Evolutionary conservation across 2,329 filamentous ascomycete genomes (phyloP).

Genomic region (Clonostachys rosea): DNA sequence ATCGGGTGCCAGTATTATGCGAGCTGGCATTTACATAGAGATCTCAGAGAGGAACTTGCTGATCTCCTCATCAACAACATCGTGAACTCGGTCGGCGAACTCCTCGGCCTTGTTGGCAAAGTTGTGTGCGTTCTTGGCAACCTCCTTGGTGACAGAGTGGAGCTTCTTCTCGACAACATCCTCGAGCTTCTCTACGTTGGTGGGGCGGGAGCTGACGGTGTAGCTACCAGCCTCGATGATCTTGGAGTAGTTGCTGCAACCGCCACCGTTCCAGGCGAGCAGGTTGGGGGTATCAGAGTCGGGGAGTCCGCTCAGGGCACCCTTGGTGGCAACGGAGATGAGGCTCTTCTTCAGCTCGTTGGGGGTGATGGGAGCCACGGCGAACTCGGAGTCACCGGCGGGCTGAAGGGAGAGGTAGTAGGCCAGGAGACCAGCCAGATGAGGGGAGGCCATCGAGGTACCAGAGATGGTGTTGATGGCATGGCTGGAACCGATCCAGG

Average conservation of each 20-base stretch:
- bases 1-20: background rate
- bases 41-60: conserved; percentile 54
- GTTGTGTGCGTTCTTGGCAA: conserved; percentile 47
- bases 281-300: conserved; percentile 78
- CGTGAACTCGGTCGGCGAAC: conserved; percentile 59
- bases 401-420: conserved; percentile 98
- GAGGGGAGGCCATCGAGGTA: conserved; percentile 98
- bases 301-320: conserved; percentile 76
- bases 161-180: conserved; percentile 58
- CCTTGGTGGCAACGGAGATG: conserved; percentile 76
- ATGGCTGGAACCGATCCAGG: conserved; percentile 96
- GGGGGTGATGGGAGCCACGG: conserved; percentile 83
- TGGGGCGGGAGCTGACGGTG: conserved; percentile 46
- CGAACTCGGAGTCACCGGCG: conserved; percentile 81
- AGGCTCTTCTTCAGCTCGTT: conserved; percentile 90
- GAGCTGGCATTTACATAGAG: conserved; percentile 18
- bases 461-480: conserved; percentile 99
- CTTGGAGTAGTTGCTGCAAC: conserved; percentile 82
- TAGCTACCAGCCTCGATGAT: conserved; percentile 75
- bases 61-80: conserved; percentile 57
- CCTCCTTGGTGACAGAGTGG: conserved; percentile 49
- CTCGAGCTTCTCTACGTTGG: conserved; percentile 53
- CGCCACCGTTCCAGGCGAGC: conserved; percentile 98
- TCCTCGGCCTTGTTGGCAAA: conserved; percentile 54
- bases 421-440: conserved; percentile 92